Evolutionary conservation across 495 filamentous ascomycete species (phyloP), one percentile per base, ranked within the genome.

Genomic region (Penicillium lividum): DNA sequence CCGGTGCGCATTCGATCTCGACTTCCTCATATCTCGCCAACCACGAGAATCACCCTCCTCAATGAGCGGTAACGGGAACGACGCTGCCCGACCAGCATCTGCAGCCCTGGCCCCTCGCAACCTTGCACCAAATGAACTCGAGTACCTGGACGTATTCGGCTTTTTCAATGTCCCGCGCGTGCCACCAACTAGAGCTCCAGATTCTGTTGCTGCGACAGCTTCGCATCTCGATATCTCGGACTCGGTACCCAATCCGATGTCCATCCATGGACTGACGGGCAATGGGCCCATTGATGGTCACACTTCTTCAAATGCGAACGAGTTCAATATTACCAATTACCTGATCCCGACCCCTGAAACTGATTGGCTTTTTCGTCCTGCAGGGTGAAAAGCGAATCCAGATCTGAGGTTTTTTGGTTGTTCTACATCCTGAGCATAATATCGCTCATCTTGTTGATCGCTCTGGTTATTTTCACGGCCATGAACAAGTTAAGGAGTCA

Each of bases 131-230:
- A 90, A 92, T 67, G 89, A 96, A 57, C 76, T 94, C 10, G 92
- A 95, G 62, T 95, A 93, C 64, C 75, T 95, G n/a, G 91, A 96
- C 66, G 89, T 95, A 3, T 96, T 96, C 68, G 89, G 92, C 59
- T 95, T 93, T 74, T 96, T 95, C 78, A 95, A 95, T 71, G 83
- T 94, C 45, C 92, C 92, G 4, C 78, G 90, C 16, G 75, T 94
- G 7, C 87, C 89, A 11, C 59, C 67, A 8, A 48, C 70, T 1
- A 63, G 72, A 4, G 68, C 68, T 3, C 61, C 70, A n/a, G 73
- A 73, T 33, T 58, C 70, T 4, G 29, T 56, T 13, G 18, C 50
- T 16, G 33, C 52, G 22, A 22, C 22, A 33, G 33, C 57, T 0
- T 28, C 53, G 28, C 58, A 65, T 43, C 52, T 77, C 8, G 69